A percentile compares a stretch with the other conserved stretches of the same genome.
Conservation (phyloP, 371 early-diverging fungal genomes). For the Mucor plumbeus region DNA sequence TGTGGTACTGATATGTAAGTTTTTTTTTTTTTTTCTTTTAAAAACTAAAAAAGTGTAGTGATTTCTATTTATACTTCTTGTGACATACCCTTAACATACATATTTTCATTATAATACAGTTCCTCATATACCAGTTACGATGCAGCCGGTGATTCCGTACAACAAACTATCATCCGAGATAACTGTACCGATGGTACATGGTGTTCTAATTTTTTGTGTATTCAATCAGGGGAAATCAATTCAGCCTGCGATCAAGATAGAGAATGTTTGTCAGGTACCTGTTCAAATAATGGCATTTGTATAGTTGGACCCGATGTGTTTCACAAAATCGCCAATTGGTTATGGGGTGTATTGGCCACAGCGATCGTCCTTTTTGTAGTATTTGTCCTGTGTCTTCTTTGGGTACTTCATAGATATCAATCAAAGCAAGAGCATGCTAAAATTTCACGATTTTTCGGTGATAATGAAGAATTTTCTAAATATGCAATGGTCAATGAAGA, state of each 20-base stretch:
- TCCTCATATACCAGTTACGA: conserved; percentile 41
- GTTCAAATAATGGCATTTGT: conserved; percentile 39
- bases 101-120: conserved; percentile 15
- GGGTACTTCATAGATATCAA: conserved; percentile 54
- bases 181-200: conserved; percentile 52
- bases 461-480: conserved; percentile 49
- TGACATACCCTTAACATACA: neutral
- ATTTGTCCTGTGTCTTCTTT: conserved; percentile 33
- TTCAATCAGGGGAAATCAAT: conserved; percentile 30
- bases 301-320: conserved; percentile 52
- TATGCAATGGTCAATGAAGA: conserved; percentile 44
- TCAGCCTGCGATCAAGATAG: conserved; percentile 44
- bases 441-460: conserved; percentile 46
- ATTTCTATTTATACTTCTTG: neutral
- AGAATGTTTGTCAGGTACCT: conserved; percentile 50
- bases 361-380: conserved; percentile 44
- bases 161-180: conserved; percentile 51
- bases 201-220: conserved; percentile 34
- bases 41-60: no score
- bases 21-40: neutral
- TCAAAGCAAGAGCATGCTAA: conserved; percentile 50
- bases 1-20: conserved; percentile 54
- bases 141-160: conserved; percentile 27
- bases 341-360: conserved; percentile 48
- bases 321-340: conserved; percentile 41